Percentiles rank a stretch among this genome's conserved stretches.
Conservation (phyloP, 345 rosid genomes). For the Arabidopsis arenosa region DNA sequence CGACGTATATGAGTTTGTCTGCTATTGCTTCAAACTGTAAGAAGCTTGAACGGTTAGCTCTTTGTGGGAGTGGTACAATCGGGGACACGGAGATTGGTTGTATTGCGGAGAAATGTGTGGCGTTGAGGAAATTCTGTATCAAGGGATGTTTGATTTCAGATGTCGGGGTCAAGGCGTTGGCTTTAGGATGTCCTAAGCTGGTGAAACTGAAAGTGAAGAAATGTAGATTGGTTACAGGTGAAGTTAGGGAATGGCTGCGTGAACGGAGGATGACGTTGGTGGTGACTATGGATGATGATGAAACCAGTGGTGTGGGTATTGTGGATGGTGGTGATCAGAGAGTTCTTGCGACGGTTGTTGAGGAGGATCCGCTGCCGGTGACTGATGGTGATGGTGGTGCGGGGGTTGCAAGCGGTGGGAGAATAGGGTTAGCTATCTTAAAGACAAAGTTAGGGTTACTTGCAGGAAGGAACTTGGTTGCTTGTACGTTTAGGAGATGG, state of each 20-base stretch:
- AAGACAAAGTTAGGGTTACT: conserved; percentile 60
- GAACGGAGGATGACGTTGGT: conserved; percentile 57
- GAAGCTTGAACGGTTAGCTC: conserved; percentile 74
- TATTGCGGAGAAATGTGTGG: conserved; percentile 66
- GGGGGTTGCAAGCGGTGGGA: conserved; percentile 46
- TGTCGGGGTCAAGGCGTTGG: conserved; percentile 67
- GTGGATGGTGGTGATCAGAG: conserved; percentile 49
- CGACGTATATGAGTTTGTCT: conserved; percentile 58
- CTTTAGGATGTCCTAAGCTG: conserved; percentile 79
- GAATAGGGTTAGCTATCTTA: conserved; percentile 56
- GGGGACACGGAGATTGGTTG: conserved; percentile 79
- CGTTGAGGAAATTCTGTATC: conserved; percentile 79
- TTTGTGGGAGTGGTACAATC: conserved; percentile 71
- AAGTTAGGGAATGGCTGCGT: conserved; percentile 63
- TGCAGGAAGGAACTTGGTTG: conserved; percentile 57
- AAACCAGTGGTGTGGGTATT: conserved; percentile 44
- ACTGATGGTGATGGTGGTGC: conserved; percentile 46
- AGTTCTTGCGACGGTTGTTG: conserved; percentile 53
- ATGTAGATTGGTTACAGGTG: conserved; percentile 68
- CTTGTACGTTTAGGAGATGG: conserved; percentile 59
- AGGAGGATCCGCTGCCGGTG: conserved; percentile 41
- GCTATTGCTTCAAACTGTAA: conserved; percentile 63
- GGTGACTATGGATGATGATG: conserved; percentile 65
- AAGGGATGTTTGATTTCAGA: conserved; percentile 79
- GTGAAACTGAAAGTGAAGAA: conserved; percentile 83